These are phyloP conservation scores for Elsinoe batatas DNA, from an alignment of 2,329 filamentous ascomycete species.

Conservation along the genomic window DNA sequence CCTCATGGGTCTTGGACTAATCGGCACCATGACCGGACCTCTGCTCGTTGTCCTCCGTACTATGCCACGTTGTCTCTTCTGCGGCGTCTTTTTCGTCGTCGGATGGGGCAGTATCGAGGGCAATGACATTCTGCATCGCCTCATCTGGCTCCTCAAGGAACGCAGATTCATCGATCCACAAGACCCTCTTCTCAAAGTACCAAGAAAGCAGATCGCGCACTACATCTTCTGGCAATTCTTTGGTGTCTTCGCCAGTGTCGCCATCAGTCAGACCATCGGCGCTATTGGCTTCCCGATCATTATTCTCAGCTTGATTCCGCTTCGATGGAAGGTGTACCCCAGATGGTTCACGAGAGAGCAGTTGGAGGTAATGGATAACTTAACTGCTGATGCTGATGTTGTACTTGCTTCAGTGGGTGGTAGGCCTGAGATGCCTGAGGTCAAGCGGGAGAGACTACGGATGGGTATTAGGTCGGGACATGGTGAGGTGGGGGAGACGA, in stretches of 20 bases:
- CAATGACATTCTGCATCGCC: conserved; percentile 45
- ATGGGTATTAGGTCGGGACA: conserved; percentile 16
- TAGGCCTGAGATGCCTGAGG: conserved; percentile 33
- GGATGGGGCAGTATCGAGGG: conserved; percentile 43
- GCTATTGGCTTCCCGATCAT: conserved; percentile 52
- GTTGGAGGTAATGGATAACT: conserved; percentile 42
- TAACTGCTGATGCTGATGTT: conserved; percentile 45
- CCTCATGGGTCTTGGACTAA: conserved; percentile 43
- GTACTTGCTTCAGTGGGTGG: conserved; percentile 46
- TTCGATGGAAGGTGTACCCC: conserved; percentile 43
- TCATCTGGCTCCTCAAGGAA: conserved; percentile 41
- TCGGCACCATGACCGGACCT: conserved; percentile 49
- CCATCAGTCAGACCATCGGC: conserved; percentile 50
- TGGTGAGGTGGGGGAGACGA: conserved; percentile 15
- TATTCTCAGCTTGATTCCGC: conserved; percentile 46
- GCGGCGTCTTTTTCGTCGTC: conserved; percentile 50
- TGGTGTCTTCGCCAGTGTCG: conserved; percentile 45
- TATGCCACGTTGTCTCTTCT: conserved; percentile 46
- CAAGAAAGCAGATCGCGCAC: conserved; percentile 36
- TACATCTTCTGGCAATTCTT: conserved; percentile 44
- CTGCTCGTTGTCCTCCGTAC: conserved; percentile 44
- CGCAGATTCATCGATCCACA: conserved; percentile 37
- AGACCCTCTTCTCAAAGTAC: conserved; percentile 38
- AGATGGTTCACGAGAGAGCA: conserved; percentile 41
- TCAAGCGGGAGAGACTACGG: conserved; percentile 21